Evolutionary conservation across 768 basidiomycete species (phyloP).

Genomic region (Leccinum truebloodii): DNA sequence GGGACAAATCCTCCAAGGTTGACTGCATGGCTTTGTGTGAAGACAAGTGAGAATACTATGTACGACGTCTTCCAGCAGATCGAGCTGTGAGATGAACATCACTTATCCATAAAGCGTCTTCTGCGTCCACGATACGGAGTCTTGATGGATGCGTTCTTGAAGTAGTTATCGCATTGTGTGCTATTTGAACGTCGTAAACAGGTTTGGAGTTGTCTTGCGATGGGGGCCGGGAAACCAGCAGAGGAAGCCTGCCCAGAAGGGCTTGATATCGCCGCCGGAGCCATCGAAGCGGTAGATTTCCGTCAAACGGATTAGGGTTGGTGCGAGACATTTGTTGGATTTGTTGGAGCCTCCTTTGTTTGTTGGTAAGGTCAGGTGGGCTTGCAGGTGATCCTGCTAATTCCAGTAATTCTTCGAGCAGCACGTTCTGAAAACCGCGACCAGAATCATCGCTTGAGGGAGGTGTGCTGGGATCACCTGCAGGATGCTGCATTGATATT

Average conservation of each 20-base stretch:
- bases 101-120: constrained; percentile 40
- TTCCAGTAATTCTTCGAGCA: constrained; percentile 46
- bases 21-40: background rate
- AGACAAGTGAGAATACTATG: background rate
- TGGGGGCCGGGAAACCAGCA: constrained; percentile 40
- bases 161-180: constrained; percentile 31
- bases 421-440: constrained; percentile 44
- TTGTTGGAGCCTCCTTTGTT: constrained; percentile 12
- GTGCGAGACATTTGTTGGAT: background rate
- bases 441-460: constrained; percentile 9
- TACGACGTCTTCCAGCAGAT: constrained; percentile 2
- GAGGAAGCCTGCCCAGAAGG: constrained; percentile 61
- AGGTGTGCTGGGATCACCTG: constrained; percentile 6
- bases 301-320: constrained; percentile 20
- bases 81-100: constrained; percentile 7
- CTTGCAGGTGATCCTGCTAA: constrained; percentile 40
- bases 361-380: constrained; percentile 34
- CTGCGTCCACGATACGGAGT: constrained; percentile 26
- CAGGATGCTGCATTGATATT: constrained; percentile 32
- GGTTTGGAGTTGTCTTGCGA: constrained; percentile 5
- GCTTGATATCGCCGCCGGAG: constrained; percentile 55
- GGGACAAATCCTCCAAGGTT: background rate
- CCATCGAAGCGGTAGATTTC: constrained; percentile 29
- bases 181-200: constrained; percentile 34
- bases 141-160: constrained; percentile 18